Conservation (phyloP, 2,329 filamentous ascomycete species). For the Colletotrichum cordylinicola region DNA sequence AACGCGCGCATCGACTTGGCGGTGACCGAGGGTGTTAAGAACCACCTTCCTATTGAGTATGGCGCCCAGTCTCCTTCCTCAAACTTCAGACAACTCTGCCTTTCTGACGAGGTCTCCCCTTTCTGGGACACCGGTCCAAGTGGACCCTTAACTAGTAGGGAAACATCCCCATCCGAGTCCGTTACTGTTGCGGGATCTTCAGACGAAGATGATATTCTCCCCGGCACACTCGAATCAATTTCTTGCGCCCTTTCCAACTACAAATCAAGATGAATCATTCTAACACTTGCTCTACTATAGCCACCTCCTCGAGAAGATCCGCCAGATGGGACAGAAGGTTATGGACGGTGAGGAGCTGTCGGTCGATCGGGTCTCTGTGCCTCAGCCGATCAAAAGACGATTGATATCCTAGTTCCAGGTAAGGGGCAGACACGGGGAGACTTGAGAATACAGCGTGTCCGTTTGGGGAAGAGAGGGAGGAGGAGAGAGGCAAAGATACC, state of each 20-base stretch:
- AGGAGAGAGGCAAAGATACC: background rate
- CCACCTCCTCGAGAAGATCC: constrained; percentile 62
- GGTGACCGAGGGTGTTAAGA: constrained; percentile 60
- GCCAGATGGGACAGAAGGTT: constrained; percentile 46
- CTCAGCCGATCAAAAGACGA: constrained; percentile 52
- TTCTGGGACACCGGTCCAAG: constrained; percentile 15
- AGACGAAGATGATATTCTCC: background rate
- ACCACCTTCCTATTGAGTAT: constrained; percentile 63
- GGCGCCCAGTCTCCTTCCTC: constrained; percentile 41
- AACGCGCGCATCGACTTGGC: constrained; percentile 56
- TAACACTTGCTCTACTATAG: constrained; percentile 40
- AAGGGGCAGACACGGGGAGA: background rate
- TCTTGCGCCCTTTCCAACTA: background rate
- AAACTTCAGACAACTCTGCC: constrained; percentile 32
- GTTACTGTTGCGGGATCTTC: background rate
- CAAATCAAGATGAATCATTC: constrained; percentile 32
- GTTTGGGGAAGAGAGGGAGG: background rate
- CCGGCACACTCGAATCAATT: background rate
- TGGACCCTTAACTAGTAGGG: background rate
- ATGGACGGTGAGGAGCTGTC: constrained; percentile 34
- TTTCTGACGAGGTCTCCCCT: constrained; percentile 10
- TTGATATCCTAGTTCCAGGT: constrained; percentile 38
- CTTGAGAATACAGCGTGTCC: background rate
- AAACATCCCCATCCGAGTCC: constrained; percentile 5
- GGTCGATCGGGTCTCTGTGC: constrained; percentile 38